Evolutionary conservation across 2,329 filamentous ascomycete genomes (phyloP).

Genomic region (Paracoccidioides brasiliensis): DNA sequence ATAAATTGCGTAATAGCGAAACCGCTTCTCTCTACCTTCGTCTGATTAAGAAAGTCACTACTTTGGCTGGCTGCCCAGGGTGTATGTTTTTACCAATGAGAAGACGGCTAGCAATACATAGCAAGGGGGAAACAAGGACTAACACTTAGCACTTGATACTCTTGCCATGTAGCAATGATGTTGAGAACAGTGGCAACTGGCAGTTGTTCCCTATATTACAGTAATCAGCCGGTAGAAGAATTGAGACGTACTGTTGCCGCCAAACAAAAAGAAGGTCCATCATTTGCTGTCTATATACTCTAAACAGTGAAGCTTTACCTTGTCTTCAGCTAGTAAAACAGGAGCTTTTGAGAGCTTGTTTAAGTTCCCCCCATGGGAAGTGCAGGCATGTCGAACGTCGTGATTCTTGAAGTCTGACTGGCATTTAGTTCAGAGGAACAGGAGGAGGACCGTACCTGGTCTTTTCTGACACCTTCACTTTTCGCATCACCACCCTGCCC

Average conservation of each 20-base stretch:
- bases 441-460: constrained; percentile 4
- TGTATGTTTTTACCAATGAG: neutral
- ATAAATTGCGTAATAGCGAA: neutral
- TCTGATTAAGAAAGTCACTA: neutral
- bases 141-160: neutral
- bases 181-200: neutral
- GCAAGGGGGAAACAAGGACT: neutral
- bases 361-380: constrained; percentile 3
- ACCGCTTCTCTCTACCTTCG: neutral
- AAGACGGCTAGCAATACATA: neutral
- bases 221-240: too few species aligned
- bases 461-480: neutral
- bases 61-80: neutral
- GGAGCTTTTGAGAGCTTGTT: neutral
- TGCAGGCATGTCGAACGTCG: constrained; percentile 3
- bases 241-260: too few species aligned
- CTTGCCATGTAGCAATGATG: neutral
- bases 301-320: too few species aligned
- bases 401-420: neutral
- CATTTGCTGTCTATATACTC: too few species aligned
- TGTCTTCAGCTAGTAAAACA: neutral
- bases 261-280: too few species aligned
- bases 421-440: neutral
- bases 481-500: neutral
- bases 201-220: too few species aligned